Evolutionary conservation across 2,329 filamentous ascomycete species (phyloP).

Genomic region (Aschersonia sp.): DNA sequence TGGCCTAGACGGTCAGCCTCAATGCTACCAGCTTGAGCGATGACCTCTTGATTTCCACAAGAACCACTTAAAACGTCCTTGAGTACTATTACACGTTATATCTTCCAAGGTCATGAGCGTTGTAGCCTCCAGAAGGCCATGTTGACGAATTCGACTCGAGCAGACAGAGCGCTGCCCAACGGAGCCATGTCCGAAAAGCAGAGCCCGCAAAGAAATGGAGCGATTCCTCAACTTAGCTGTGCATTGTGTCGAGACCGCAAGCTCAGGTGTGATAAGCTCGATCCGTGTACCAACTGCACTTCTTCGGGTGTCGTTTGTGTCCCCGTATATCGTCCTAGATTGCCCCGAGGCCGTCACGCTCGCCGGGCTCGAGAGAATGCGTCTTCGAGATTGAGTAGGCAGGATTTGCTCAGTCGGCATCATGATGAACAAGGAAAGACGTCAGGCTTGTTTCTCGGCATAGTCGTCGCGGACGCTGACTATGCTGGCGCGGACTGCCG

Average conservation of each 20-base stretch:
- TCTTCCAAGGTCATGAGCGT: too few species aligned
- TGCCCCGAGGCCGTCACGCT: slow-evolving; percentile 8
- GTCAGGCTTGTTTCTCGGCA: too few species aligned
- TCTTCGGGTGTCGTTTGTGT: slow-evolving; percentile 5
- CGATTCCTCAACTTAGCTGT: slow-evolving; percentile 6
- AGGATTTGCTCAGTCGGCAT: too few species aligned
- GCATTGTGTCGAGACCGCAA: slow-evolving; percentile 8
- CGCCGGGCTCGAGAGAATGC: slow-evolving; percentile 2
- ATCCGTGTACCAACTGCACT: slow-evolving; percentile 8
- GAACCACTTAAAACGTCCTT: too few species aligned
- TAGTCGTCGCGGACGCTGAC: too few species aligned
- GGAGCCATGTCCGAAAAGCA: background rate
- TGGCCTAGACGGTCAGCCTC: background rate
- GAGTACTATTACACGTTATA: too few species aligned
- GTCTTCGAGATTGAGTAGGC: background rate
- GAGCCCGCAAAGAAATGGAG: slow-evolving; percentile 1
- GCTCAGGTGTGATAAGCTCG: slow-evolving; percentile 10
- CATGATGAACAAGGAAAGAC: too few species aligned
- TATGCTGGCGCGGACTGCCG: too few species aligned
- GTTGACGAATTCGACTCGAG: background rate
- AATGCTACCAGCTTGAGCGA: background rate
- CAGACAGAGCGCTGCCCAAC: background rate
- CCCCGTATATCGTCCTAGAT: slow-evolving; percentile 6
- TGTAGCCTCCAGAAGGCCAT: background rate
- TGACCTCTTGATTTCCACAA: background rate